Percentiles rank a stretch among this genome's conserved stretches.
Conservation (phyloP, 345 rosid species). For the Pseudoturritis turrita region DNA sequence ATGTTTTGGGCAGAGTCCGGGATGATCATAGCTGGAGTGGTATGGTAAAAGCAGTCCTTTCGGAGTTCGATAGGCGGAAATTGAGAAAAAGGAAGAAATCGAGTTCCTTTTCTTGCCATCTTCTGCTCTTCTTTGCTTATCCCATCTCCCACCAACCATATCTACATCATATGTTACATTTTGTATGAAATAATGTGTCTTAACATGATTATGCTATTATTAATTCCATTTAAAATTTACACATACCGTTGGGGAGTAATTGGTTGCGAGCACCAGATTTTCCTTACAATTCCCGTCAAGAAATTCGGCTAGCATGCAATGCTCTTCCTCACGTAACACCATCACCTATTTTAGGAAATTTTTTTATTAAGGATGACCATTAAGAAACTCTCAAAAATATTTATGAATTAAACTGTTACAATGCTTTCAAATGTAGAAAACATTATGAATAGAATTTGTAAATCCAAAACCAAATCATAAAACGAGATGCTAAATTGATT, state of each 20-base stretch:
- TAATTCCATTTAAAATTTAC: neutral
- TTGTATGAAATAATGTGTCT: neutral
- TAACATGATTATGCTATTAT: neutral
- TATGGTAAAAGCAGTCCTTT: conserved; percentile 51
- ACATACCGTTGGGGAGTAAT: conserved; percentile 38
- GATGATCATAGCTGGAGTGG: conserved; percentile 55
- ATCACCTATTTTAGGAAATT: conserved; percentile 35
- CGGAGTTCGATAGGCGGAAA: conserved; percentile 46
- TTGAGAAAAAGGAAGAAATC: conserved; percentile 62
- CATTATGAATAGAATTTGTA: neutral
- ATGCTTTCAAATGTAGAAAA: neutral
- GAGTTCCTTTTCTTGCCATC: conserved; percentile 50
- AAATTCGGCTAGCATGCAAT: conserved; percentile 36
- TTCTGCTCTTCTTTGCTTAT: conserved; percentile 44
- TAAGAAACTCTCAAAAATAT: neutral
- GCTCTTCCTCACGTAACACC: conserved; percentile 33
- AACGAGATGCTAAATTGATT: neutral
- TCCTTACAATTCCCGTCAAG: conserved; percentile 8
- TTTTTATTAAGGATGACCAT: neutral
- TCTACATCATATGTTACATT: conserved; percentile 21
- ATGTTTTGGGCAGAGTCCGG: conserved; percentile 53
- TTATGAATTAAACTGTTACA: neutral
- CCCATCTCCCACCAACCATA: conserved; percentile 63
- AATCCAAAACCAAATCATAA: neutral
- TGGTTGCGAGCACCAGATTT: conserved; percentile 37